Evolutionary conservation across 2,329 filamentous ascomycete genomes (phyloP).

Genomic region (Atkinsonella texensis): DNA sequence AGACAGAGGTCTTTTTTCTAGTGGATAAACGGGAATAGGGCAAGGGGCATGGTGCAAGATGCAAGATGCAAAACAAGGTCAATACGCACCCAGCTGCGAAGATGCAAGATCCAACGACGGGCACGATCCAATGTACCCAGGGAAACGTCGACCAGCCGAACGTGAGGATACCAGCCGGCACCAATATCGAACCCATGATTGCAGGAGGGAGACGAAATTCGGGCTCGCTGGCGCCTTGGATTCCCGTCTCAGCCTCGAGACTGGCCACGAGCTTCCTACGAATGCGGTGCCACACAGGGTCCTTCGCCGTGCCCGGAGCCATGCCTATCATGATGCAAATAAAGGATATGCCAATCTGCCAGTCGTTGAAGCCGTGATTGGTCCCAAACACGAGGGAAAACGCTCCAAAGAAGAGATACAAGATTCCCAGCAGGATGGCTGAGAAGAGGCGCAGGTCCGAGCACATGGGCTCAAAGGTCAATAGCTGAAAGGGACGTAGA

Average conservation of each 20-base stretch:
- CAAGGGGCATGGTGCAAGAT: not conserved
- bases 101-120: conserved; percentile 59
- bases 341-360: conserved; percentile 71
- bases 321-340: conserved; percentile 59
- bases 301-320: conserved; percentile 46
- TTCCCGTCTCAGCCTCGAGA: conserved; percentile 37
- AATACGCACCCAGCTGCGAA: conserved; percentile 57
- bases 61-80: not conserved
- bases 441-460: conserved; percentile 71
- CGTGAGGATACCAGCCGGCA: conserved; percentile 73
- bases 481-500: conserved; percentile 63
- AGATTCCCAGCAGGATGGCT: conserved; percentile 71
- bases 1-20: not conserved
- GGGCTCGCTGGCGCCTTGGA: conserved; percentile 56
- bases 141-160: conserved; percentile 79
- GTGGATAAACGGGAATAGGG: not conserved
- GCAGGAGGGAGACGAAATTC: conserved; percentile 74
- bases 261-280: conserved; percentile 45
- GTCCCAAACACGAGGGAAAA: conserved; percentile 68
- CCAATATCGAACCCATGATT: conserved; percentile 62
- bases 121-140: conserved; percentile 63
- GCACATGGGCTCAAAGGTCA: conserved; percentile 76
- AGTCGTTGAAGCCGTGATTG: conserved; percentile 65
- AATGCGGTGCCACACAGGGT: conserved; percentile 54
- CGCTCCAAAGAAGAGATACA: conserved; percentile 86